Evolutionary conservation across 202 grass and related monocot genomes (phyloP).

Genomic region (Hordeum pubiflorum): DNA sequence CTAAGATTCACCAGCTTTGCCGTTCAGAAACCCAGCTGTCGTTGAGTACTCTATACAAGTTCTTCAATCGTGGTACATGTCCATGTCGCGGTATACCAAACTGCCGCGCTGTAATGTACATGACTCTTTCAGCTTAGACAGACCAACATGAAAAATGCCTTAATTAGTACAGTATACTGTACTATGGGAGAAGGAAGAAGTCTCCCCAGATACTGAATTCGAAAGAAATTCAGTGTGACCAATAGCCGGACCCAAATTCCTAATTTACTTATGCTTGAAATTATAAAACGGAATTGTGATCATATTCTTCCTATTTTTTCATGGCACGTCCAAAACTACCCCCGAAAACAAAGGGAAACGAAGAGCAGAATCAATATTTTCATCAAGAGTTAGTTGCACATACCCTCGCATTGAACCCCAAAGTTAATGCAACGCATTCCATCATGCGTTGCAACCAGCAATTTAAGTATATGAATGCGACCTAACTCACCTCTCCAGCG

Average conservation of each 20-base stretch:
- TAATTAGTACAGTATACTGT: no score
- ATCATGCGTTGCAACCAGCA: not conserved
- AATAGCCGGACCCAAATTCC: no score
- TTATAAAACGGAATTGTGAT: no score
- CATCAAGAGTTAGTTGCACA: not conserved
- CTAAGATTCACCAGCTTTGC: conserved; percentile 10
- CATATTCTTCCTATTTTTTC: no score
- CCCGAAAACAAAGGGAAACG: no score
- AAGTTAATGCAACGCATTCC: not conserved
- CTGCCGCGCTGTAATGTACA: conserved; percentile 3
- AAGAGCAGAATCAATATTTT: not conserved
- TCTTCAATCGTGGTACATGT: not conserved
- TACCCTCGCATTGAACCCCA: not conserved
- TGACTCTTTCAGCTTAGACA: not conserved
- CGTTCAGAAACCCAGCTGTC: conserved; percentile 7
- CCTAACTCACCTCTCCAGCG: not conserved
- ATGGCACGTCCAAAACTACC: no score
- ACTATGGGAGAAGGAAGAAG: no score
- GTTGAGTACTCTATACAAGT: not conserved
- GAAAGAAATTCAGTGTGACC: no score
- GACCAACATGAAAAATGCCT: no score
- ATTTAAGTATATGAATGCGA: not conserved
- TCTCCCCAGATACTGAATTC: no score
- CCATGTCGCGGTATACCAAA: not conserved
- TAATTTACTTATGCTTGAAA: no score